phyloP scores from a whole-genome alignment of 1,139 yeast species.

The Candida glucosophila region DNA sequence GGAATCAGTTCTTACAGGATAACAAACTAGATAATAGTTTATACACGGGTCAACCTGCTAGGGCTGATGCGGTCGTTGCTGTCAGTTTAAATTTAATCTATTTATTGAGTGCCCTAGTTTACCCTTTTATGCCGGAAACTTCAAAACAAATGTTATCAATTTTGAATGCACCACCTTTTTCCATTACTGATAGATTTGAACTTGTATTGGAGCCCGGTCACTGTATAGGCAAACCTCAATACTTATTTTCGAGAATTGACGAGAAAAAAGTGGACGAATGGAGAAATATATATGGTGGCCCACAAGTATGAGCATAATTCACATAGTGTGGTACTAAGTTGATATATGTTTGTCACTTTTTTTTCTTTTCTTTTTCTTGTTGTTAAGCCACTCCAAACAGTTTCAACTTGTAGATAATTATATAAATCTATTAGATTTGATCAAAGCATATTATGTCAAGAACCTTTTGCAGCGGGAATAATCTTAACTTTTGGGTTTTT shows the following conservation, averaged over 20 bases:
- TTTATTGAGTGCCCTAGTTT: constrained; percentile 67
- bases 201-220: constrained; percentile 71
- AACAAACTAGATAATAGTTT: constrained; percentile 87
- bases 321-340: too few relatives aligned
- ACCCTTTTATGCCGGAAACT: constrained; percentile 90
- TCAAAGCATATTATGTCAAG: too few relatives aligned
- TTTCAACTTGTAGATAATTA: too few relatives aligned
- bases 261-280: constrained; percentile 81
- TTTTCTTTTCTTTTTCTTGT: too few relatives aligned
- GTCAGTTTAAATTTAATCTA: constrained; percentile 86
- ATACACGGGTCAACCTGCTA: constrained; percentile 65
- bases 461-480: too few relatives aligned
- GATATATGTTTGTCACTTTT: too few relatives aligned
- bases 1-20: constrained; percentile 91
- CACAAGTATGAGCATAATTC: too few relatives aligned
- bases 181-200: constrained; percentile 70
- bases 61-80: constrained; percentile 87
- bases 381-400: too few relatives aligned
- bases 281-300: constrained; percentile 81
- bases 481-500: too few relatives aligned
- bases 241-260: constrained; percentile 86
- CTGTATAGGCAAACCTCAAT: constrained; percentile 83
- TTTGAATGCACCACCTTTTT: constrained; percentile 72
- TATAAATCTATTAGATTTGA: too few relatives aligned
- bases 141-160: constrained; percentile 61